Percentiles rank a stretch among this genome's conserved stretches.
Evolutionary conservation across 2,329 filamentous ascomycete genomes (phyloP).

Genomic region (Knoxdaviesia proteae): DNA sequence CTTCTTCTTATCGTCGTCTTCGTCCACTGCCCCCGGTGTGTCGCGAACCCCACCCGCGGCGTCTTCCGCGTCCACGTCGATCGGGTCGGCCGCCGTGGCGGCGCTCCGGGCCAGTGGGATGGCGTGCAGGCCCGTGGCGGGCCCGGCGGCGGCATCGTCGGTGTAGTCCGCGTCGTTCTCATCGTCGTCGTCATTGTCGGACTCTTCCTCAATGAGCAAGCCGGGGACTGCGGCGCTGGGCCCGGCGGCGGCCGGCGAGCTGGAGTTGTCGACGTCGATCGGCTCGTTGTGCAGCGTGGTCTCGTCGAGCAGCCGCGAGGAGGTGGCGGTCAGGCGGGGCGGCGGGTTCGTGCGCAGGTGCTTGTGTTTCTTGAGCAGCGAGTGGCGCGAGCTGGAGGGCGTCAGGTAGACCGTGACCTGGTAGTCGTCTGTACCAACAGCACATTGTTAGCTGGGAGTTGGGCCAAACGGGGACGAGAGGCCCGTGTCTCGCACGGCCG

Average conservation of each 20-base stretch:
- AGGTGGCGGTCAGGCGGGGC: conserved; percentile 36
- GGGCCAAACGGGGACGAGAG: too few species aligned
- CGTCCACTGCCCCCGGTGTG: conserved; percentile 8
- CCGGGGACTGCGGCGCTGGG: conserved; percentile 10
- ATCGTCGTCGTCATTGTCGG: conserved; percentile 1
- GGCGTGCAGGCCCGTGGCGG: too few species aligned
- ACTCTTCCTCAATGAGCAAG: conserved; percentile 32
- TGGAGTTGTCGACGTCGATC: conserved; percentile 25
- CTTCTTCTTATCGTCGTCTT: conserved; percentile 70
- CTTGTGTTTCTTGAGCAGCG: conserved; percentile 71
- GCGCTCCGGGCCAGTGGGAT: too few species aligned
- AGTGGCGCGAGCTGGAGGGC: conserved; percentile 67
- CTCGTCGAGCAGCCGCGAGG: conserved; percentile 36
- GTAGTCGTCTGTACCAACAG: conserved; percentile 56
- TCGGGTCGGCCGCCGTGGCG: neutral
- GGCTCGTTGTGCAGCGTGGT: conserved; percentile 24
- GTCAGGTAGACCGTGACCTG: conserved; percentile 89
- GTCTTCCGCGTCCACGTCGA: conserved; percentile 1
- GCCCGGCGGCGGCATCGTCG: conserved; percentile 8
- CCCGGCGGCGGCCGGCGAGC: too few species aligned
- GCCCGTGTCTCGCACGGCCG: too few species aligned
- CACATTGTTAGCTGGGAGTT: neutral
- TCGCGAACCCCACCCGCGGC: conserved; percentile 7
- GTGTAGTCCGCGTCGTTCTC: conserved; percentile 7
- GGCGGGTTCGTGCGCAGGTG: conserved; percentile 40